Percentiles rank a stretch among this genome's conserved stretches.
Evolutionary conservation across 768 basidiomycete species (phyloP).

Genomic region (Suillus cothurnatus): DNA sequence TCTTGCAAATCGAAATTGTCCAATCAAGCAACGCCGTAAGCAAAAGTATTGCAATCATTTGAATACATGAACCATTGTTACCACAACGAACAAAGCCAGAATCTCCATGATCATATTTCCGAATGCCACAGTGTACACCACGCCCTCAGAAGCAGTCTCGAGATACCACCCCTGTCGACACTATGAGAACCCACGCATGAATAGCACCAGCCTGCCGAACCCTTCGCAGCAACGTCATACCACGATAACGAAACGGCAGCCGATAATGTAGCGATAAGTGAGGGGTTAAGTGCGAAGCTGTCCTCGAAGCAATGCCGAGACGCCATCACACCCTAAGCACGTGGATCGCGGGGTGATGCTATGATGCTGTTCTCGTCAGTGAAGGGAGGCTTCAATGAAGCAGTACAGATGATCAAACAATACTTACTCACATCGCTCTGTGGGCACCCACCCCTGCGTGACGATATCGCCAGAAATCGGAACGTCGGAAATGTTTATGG

Average conservation of each 20-base stretch:
- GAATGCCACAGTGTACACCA: not conserved
- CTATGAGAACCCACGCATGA: conserved; percentile 1
- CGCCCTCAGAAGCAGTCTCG: not conserved
- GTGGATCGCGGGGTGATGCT: conserved; percentile 2
- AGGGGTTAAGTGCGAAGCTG: conserved; percentile 3
- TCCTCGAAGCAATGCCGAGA: not conserved
- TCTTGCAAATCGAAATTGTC: not conserved
- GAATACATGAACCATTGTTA: not conserved
- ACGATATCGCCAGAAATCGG: conserved; percentile 5
- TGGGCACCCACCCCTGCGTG: not conserved
- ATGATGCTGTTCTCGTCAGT: not conserved
- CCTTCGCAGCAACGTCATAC: not conserved
- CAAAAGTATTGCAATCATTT: not conserved
- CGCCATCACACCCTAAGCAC: not conserved
- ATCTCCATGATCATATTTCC: not conserved
- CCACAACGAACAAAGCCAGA: not conserved
- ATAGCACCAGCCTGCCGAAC: not conserved
- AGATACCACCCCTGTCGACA: conserved; percentile 3
- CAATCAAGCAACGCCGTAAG: not conserved
- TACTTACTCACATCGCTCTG: not conserved
- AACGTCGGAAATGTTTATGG: conserved; percentile 1
- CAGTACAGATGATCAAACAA: not conserved
- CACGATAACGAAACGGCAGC: conserved; percentile 2
- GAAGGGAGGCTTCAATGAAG: not conserved
- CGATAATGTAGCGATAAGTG: conserved; percentile 5